These are phyloP conservation scores for Scalesia atractyloides DNA, from an alignment of 129 eudicot genomes.

Conservation along the genomic window DNA sequence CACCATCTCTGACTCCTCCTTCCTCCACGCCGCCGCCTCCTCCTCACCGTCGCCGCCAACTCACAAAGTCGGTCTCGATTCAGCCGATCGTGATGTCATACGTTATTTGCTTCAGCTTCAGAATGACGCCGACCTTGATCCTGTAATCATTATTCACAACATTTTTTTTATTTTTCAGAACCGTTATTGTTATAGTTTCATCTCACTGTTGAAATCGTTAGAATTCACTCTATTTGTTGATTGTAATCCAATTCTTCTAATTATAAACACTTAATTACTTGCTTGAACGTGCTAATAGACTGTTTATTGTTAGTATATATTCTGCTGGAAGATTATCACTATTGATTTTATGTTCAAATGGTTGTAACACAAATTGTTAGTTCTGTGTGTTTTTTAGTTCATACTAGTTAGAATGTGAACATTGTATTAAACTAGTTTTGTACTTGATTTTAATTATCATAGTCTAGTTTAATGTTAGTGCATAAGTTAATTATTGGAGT, in stretches of 20 bases:
- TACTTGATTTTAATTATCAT: background rate
- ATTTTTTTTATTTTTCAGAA: background rate
- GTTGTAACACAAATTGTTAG: no score
- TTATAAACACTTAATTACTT: no score
- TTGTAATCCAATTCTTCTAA: no score
- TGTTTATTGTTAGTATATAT: background rate
- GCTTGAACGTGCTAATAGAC: no score
- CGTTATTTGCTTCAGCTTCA: conserved; percentile 60
- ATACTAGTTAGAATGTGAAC: background rate
- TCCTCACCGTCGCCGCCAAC: background rate
- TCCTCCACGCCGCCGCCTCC: no score
- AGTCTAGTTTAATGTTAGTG: background rate
- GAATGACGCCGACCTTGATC: conserved; percentile 55
- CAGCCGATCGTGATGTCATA: conserved; percentile 57
- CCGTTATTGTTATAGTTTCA: conserved; percentile 2
- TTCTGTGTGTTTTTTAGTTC: background rate
- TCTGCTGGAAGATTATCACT: background rate
- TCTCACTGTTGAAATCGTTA: no score
- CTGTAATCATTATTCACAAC: conserved; percentile 36
- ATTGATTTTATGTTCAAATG: no score
- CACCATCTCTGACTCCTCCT: no score
- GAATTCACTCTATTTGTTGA: no score
- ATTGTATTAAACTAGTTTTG: background rate
- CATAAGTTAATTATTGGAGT: no score
- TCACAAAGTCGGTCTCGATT: conserved; percentile 59